A percentile compares a stretch with the other conserved stretches of the same genome.
Evolutionary conservation across 306 rosid species (phyloP).

Genomic region (Geum urbanum): DNA sequence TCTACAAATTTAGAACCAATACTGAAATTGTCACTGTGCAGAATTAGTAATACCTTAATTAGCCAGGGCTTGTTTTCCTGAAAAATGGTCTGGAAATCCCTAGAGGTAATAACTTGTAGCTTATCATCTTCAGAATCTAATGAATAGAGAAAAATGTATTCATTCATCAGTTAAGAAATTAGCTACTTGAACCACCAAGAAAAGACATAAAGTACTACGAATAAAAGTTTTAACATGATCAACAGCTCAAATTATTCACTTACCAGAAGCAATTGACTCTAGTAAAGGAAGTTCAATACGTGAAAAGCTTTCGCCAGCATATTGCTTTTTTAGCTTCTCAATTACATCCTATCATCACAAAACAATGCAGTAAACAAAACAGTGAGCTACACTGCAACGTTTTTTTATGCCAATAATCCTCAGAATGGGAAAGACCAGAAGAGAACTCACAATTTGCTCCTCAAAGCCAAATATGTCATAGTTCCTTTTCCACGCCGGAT

Average conservation of each 20-base stretch:
- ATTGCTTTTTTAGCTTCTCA: slow-evolving; percentile 53
- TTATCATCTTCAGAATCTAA: slow-evolving; percentile 50
- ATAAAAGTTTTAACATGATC: neutral
- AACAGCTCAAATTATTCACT: slow-evolving; percentile 29
- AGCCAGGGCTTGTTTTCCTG: slow-evolving; percentile 54
- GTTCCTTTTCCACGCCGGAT: slow-evolving; percentile 75
- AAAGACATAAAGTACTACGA: neutral
- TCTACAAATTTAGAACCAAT: neutral
- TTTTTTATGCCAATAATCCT: slow-evolving; percentile 8
- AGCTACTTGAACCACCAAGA: neutral
- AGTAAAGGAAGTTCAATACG: slow-evolving; percentile 56
- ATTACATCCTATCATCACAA: slow-evolving; percentile 51
- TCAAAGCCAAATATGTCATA: slow-evolving; percentile 75
- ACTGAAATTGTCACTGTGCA: neutral
- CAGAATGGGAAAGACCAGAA: neutral
- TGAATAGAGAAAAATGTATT: slow-evolving; percentile 8
- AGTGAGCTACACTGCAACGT: neutral
- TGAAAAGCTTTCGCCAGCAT: slow-evolving; percentile 53
- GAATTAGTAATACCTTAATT: slow-evolving; percentile 51
- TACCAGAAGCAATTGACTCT: slow-evolving; percentile 50
- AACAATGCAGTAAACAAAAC: slow-evolving; percentile 19
- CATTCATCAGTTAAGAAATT: slow-evolving; percentile 23
- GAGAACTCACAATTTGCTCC: slow-evolving; percentile 68
- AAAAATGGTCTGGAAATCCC: slow-evolving; percentile 53
- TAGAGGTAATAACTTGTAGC: slow-evolving; percentile 42